Evolutionary conservation across 2,329 filamentous ascomycete species (phyloP).

Genomic region (Calcarisporium arbuscula): DNA sequence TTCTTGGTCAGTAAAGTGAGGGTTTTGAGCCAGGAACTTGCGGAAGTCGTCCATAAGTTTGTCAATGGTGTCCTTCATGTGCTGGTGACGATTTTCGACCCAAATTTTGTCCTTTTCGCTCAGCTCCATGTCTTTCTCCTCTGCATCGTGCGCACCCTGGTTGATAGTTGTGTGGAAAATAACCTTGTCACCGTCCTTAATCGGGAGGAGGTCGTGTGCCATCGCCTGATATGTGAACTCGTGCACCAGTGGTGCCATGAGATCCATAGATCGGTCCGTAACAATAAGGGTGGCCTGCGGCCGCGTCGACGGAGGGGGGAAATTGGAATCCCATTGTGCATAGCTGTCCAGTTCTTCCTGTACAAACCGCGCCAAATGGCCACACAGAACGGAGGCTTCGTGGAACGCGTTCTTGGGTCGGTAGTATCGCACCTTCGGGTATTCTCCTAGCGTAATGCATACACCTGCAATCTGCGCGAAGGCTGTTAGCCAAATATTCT

Average conservation of each 20-base stretch:
- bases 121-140: constrained; percentile 88
- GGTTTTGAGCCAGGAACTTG: constrained; percentile 84
- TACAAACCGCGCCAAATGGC: constrained; percentile 82
- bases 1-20: constrained; percentile 76
- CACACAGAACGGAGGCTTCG: constrained; percentile 81
- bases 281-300: constrained; percentile 81
- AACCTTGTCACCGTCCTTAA: constrained; percentile 83
- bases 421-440: constrained; percentile 89
- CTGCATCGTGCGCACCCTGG: constrained; percentile 60
- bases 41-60: constrained; percentile 90
- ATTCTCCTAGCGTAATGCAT: constrained; percentile 89
- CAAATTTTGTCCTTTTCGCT: constrained; percentile 88
- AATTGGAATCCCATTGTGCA: constrained; percentile 75
- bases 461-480: constrained; percentile 44
- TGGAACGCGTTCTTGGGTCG: constrained; percentile 67
- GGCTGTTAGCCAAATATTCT: constrained; percentile 2
- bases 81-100: constrained; percentile 87
- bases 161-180: constrained; percentile 78
- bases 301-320: constrained; percentile 70
- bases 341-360: constrained; percentile 89
- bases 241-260: constrained; percentile 80
- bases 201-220: constrained; percentile 86
- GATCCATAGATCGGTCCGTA: constrained; percentile 87
- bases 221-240: constrained; percentile 99
- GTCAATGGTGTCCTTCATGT: constrained; percentile 97